Evolutionary conservation across 345 rosid genomes (phyloP).

Genomic region (Lagerstroemia speciosa): DNA sequence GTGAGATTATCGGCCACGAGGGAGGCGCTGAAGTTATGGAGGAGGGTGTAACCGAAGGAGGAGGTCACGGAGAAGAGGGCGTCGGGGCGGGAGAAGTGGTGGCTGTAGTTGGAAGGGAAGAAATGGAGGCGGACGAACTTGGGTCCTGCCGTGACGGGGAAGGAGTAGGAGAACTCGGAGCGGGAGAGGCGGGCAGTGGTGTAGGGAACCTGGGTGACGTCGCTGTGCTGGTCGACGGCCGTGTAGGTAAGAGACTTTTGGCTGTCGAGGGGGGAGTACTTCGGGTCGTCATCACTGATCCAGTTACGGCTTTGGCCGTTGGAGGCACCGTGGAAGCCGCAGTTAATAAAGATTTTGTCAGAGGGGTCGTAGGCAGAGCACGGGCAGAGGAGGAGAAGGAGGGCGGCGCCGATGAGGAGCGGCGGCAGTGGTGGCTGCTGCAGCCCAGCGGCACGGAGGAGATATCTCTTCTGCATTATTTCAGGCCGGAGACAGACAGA

Average conservation of each 20-base stretch:
- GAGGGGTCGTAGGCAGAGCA: not conserved
- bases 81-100: not conserved
- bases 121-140: constrained; percentile 29
- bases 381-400: constrained; percentile 7
- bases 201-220: not conserved
- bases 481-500: no score
- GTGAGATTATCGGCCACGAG: constrained; percentile 4
- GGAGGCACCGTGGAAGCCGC: constrained; percentile 1
- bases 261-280: constrained; percentile 4
- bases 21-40: constrained; percentile 20
- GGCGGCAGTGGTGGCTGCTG: no score
- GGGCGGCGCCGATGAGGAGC: not conserved
- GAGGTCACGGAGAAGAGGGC: constrained; percentile 22
- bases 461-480: no score
- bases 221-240: not conserved
- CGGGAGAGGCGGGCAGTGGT: constrained; percentile 14
- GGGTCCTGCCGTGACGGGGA: constrained; percentile 25
- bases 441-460: no score
- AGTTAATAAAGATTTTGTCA: constrained; percentile 6
- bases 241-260: not conserved
- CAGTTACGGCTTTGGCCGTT: not conserved
- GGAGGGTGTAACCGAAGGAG: constrained; percentile 16
- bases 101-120: constrained; percentile 11
- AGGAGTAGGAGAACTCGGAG: constrained; percentile 22
- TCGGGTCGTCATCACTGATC: constrained; percentile 16